A percentile compares a stretch with the other conserved stretches of the same genome.
Conservation (phyloP, 2,329 filamentous ascomycete genomes). For the Fusarium poae region DNA sequence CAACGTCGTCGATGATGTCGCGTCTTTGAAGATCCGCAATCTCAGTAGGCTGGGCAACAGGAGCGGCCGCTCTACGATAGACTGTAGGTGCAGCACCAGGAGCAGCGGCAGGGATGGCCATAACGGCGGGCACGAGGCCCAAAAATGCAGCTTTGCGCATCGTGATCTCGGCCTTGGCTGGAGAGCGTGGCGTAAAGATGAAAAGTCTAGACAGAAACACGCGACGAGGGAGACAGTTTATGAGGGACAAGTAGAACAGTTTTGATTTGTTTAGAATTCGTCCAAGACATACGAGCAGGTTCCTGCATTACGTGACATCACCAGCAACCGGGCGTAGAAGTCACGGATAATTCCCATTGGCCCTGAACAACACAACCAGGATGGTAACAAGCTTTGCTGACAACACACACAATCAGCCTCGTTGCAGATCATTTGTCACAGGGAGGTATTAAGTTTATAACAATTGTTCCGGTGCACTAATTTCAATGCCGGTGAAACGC, state of each 20-base stretch:
- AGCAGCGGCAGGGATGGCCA: conserved; percentile 44
- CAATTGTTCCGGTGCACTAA: neutral
- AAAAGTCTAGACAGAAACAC: neutral
- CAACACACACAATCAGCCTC: conserved; percentile 17
- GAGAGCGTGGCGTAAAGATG: neutral
- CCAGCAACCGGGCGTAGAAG: conserved; percentile 10
- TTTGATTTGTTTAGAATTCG: conserved; percentile 27
- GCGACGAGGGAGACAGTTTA: conserved; percentile 3
- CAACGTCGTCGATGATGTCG: conserved; percentile 58
- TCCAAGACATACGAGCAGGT: conserved; percentile 27
- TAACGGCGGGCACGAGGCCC: conserved; percentile 42
- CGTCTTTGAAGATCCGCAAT: conserved; percentile 48
- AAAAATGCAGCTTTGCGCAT: conserved; percentile 42
- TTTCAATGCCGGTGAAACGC: conserved; percentile 8
- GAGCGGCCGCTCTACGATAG: conserved; percentile 22
- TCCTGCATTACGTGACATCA: conserved; percentile 44
- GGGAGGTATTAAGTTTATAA: conserved; percentile 10
- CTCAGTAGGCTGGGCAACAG: conserved; percentile 46
- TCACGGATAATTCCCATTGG: conserved; percentile 34
- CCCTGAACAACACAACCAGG: conserved; percentile 7
- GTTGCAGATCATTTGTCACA: conserved; percentile 26
- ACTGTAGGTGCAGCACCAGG: conserved; percentile 43
- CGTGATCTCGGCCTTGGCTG: conserved; percentile 1
- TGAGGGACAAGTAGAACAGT: conserved; percentile 3
- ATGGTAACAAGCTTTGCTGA: conserved; percentile 30